A percentile compares a stretch with the other conserved stretches of the same genome.
phyloP scores from a whole-genome alignment of 2,329 filamentous ascomycete species.

The Fusarium stilboides region DNA sequence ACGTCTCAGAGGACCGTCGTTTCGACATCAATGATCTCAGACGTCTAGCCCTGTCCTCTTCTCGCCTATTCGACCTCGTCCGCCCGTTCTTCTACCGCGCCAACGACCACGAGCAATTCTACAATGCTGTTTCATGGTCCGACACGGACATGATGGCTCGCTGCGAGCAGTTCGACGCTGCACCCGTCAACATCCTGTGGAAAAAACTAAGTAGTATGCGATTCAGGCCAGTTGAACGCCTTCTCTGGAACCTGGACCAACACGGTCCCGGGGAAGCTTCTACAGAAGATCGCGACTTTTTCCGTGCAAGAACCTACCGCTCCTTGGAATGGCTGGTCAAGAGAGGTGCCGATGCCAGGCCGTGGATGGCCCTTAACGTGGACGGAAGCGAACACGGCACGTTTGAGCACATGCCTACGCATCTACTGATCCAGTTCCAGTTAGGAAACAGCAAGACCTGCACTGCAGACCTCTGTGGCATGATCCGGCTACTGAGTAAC shows the following conservation, averaged over 20 bases:
- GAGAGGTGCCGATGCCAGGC: constrained; percentile 1
- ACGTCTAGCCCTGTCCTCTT: constrained; percentile 6
- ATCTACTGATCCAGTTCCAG: not conserved
- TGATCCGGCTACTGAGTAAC: constrained; percentile 6
- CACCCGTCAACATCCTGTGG: constrained; percentile 6
- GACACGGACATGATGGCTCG: constrained; percentile 1
- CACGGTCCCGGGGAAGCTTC: too few relatives aligned
- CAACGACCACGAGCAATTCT: not conserved
- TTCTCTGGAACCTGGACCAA: not conserved
- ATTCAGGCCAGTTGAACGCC: not conserved
- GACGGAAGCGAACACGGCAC: too few relatives aligned
- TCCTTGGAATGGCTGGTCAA: constrained; percentile 25
- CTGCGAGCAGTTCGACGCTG: constrained; percentile 4
- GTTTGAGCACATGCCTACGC: constrained; percentile 1
- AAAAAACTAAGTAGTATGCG: not conserved
- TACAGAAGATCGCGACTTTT: not conserved
- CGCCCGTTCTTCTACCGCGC: constrained; percentile 3
- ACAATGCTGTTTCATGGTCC: not conserved
- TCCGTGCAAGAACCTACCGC: not conserved
- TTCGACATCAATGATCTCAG: not conserved
- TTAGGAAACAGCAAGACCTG: not conserved
- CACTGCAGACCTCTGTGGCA: not conserved
- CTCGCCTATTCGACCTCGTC: not conserved
- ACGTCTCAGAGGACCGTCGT: not conserved
- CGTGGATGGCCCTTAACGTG: not conserved